phyloP scores from a whole-genome alignment of 148 eudicot species.

The Fagopyrum tataricum region DNA sequence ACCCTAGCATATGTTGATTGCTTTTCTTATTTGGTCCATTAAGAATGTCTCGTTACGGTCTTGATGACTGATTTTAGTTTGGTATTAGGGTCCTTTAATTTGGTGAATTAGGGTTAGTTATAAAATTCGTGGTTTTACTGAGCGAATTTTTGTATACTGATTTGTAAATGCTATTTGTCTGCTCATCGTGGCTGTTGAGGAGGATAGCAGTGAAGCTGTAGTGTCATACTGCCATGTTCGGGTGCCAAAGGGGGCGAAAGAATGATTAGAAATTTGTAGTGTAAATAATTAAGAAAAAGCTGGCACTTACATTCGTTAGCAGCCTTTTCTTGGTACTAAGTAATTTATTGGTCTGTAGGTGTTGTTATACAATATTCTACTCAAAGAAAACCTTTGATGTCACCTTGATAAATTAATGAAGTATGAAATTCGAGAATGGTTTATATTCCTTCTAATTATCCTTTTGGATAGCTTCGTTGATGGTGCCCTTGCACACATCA shows the following conservation, averaged over 20 bases:
- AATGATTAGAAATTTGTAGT: background rate
- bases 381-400: no score
- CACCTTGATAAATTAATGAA: no score
- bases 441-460: no score
- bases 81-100: background rate
- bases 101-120: background rate
- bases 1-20: slow-evolving; percentile 2
- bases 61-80: background rate
- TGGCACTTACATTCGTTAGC: background rate
- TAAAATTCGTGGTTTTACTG: background rate
- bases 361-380: no score
- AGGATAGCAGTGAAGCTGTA: background rate
- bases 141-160: background rate
- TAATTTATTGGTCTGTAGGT: background rate
- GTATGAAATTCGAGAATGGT: no score
- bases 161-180: background rate
- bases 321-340: background rate
- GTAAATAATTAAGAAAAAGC: background rate
- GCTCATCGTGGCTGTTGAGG: background rate
- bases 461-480: no score
- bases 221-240: background rate
- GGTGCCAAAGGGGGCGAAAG: background rate
- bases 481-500: no score
- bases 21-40: background rate
- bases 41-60: background rate